phyloP scores from a whole-genome alignment of 257 asterid genomes.

The Solanum ahanhuiri region DNA sequence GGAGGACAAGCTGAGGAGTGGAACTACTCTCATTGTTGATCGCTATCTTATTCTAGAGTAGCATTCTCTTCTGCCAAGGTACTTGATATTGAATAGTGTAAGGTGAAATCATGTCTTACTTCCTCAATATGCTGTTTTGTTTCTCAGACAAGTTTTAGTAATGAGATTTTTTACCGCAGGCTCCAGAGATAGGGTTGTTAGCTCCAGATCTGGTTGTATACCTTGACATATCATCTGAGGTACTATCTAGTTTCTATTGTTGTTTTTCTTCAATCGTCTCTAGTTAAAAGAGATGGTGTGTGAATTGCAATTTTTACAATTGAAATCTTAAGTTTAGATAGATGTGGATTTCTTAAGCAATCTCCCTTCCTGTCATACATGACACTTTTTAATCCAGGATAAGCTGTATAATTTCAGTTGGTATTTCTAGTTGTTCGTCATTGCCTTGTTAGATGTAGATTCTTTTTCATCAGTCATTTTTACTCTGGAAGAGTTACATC shows the following conservation, averaged over 20 bases:
- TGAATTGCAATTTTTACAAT: background rate
- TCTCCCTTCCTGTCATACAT: background rate
- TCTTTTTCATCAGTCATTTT: too few species aligned
- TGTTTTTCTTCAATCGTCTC: background rate
- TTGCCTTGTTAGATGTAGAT: too few species aligned
- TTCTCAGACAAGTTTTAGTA: background rate
- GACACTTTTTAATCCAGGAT: background rate
- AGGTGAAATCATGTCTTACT: conserved; percentile 28
- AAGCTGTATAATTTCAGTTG: background rate
- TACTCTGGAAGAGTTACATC: too few species aligned
- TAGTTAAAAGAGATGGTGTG: background rate
- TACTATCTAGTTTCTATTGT: background rate
- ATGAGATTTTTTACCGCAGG: conserved; percentile 32
- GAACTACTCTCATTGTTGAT: conserved; percentile 66
- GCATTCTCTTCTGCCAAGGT: too few species aligned
- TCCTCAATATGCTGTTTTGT: background rate
- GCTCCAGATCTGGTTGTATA: conserved; percentile 87
- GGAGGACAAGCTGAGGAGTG: conserved; percentile 71
- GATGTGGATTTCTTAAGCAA: background rate
- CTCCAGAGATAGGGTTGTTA: conserved; percentile 79
- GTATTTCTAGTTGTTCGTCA: too few species aligned
- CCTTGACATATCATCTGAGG: conserved; percentile 92
- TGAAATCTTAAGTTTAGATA: background rate
- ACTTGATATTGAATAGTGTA: conserved; percentile 74
- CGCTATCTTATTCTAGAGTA: conserved; percentile 80